A percentile compares a stretch with the other conserved stretches of the same genome.
Conservation (phyloP, 2,329 filamentous ascomycete genomes). For the Claviceps quebecensis region DNA sequence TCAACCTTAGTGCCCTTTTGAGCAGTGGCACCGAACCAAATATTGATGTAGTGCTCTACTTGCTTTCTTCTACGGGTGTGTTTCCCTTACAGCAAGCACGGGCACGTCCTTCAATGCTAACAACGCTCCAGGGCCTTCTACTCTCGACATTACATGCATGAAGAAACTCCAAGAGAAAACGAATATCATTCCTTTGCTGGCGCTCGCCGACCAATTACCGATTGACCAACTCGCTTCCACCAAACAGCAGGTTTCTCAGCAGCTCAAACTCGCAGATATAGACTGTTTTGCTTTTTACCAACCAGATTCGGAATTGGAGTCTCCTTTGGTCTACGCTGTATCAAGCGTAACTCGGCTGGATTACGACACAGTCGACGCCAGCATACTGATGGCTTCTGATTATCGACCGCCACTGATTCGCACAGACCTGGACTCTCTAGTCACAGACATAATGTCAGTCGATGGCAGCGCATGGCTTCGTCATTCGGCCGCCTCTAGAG, state of each 20-base stretch:
- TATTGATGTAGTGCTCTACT: constrained; percentile 74
- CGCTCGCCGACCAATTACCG: constrained; percentile 58
- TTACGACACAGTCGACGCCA: constrained; percentile 78
- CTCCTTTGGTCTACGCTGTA: constrained; percentile 51
- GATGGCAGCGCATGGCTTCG: constrained; percentile 71
- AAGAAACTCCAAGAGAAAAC: constrained; percentile 56
- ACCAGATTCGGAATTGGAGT: constrained; percentile 13
- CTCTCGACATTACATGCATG: constrained; percentile 54
- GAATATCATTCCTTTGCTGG: constrained; percentile 73
- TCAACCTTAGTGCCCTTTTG: constrained; percentile 62
- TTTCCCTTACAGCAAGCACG: not conserved
- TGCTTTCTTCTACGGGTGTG: constrained; percentile 55
- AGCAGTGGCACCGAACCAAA: constrained; percentile 71
- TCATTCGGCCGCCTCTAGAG: constrained; percentile 70
- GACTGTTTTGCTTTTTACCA: constrained; percentile 52
- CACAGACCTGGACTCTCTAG: constrained; percentile 58
- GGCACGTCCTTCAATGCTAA: not conserved
- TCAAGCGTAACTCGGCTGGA: constrained; percentile 63
- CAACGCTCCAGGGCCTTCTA: constrained; percentile 17
- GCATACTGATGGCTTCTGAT: constrained; percentile 80
- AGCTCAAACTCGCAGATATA: constrained; percentile 43
- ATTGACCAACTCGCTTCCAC: constrained; percentile 39
- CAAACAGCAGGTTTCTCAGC: constrained; percentile 44
- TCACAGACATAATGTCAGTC: constrained; percentile 62
- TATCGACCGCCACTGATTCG: constrained; percentile 68